phyloP scores from a whole-genome alignment of 371 early-diverging fungal species.

The Mortierella sp. region DNA sequence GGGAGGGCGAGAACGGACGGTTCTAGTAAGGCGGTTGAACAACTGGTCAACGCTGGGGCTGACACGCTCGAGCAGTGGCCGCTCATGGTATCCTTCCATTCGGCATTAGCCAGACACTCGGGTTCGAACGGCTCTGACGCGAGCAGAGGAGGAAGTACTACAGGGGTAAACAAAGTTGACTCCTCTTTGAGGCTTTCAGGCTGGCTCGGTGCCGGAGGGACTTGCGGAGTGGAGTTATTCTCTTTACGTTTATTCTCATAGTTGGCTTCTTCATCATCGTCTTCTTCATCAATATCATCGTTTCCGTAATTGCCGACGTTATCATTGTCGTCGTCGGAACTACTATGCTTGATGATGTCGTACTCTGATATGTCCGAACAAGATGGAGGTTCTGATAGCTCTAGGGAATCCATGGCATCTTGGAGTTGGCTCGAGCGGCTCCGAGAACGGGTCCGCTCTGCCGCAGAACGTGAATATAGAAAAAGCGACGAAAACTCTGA shows the following conservation, averaged over 20 bases:
- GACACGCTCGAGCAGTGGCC: not conserved
- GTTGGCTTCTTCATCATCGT: not conserved
- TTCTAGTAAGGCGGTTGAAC: not conserved
- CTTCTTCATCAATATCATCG: not conserved
- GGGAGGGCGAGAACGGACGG: not conserved
- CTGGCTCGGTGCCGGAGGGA: not conserved
- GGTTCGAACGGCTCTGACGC: conserved; percentile 40
- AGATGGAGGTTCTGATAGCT: too few species aligned
- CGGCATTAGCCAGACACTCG: conserved; percentile 32
- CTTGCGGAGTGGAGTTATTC: not conserved
- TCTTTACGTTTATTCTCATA: not conserved
- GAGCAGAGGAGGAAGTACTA: conserved; percentile 2
- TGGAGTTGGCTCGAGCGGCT: not conserved
- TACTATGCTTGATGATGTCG: too few species aligned
- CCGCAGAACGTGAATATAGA: not conserved
- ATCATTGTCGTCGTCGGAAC: too few species aligned
- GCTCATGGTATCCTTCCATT: conserved; percentile 16
- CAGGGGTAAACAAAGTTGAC: not conserved
- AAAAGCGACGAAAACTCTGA: not conserved
- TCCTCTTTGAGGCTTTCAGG: conserved; percentile 9
- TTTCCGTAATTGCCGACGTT: too few species aligned
- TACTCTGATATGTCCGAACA: too few species aligned
- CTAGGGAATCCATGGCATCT: not conserved
- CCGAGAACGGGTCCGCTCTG: not conserved
- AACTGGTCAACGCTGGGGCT: not conserved